These are phyloP conservation scores for Torulaspora globosa DNA, from an alignment of 1,139 yeast species.

Conservation along the genomic window DNA sequence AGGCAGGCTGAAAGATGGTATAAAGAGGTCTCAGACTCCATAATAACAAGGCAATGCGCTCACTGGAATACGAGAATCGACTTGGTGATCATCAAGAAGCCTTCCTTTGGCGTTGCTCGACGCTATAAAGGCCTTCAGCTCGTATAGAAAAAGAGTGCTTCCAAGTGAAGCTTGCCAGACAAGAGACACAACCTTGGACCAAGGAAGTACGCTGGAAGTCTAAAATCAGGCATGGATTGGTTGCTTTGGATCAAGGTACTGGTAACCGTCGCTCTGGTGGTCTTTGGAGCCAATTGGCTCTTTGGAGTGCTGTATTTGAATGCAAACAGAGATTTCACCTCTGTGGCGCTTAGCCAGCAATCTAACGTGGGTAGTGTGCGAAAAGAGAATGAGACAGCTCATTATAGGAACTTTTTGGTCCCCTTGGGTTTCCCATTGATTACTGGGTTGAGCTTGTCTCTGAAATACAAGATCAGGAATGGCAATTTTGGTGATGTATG, in stretches of 20 bases:
- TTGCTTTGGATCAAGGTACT: constrained; percentile 8
- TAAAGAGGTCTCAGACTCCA: not conserved
- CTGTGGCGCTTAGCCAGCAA: constrained; percentile 56
- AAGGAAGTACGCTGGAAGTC: not conserved
- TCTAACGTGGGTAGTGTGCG: constrained; percentile 55
- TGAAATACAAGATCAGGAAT: constrained; percentile 59
- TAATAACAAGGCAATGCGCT: not conserved
- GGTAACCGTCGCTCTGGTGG: constrained; percentile 4
- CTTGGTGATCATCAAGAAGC: not conserved
- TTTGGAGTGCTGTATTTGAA: constrained; percentile 28
- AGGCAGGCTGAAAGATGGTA: not conserved
- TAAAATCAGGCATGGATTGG: constrained; percentile 9
- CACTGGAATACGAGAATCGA: not conserved
- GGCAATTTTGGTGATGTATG: constrained; percentile 69
- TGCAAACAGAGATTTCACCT: constrained; percentile 49
- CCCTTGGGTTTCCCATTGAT: constrained; percentile 59
- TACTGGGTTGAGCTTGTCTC: constrained; percentile 61
- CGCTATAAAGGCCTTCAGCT: constrained; percentile 1
- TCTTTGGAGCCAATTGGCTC: constrained; percentile 21
- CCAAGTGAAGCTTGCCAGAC: not conserved
- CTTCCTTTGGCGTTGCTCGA: not conserved
- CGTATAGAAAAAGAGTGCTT: constrained; percentile 6
- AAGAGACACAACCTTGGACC: not conserved
- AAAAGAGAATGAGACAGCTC: constrained; percentile 55
- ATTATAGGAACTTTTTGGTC: constrained; percentile 59